Percentiles rank a stretch among this genome's conserved stretches.
These are phyloP conservation scores for Diaporthe citrichinensis DNA, from an alignment of 2,329 filamentous ascomycete genomes.

Conservation along the genomic window DNA sequence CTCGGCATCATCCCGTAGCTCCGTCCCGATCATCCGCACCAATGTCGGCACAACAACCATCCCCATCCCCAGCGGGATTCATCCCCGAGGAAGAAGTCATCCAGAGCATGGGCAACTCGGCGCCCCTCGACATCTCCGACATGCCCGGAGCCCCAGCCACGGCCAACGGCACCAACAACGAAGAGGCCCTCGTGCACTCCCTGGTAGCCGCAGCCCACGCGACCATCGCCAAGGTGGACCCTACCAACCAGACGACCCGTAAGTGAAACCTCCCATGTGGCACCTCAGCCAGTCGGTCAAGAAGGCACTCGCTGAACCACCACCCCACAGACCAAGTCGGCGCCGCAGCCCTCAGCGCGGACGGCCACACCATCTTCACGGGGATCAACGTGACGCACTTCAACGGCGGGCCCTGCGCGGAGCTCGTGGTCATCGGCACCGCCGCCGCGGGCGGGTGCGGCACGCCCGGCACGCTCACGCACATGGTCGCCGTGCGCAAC, in stretches of 20 bases:
- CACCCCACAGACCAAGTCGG: slow-evolving; percentile 2
- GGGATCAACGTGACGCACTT: slow-evolving; percentile 24
- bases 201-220: slow-evolving; percentile 7
- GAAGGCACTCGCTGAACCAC: background rate
- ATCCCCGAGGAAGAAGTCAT: slow-evolving; percentile 3
- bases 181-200: slow-evolving; percentile 2
- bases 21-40: background rate
- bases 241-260: slow-evolving; percentile 2
- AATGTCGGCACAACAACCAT: background rate
- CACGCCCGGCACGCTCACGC: background rate
- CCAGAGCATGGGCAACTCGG: background rate
- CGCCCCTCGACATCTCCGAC: background rate
- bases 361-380: slow-evolving; percentile 32
- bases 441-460: slow-evolving; percentile 11
- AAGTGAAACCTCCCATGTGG: rapidly evolving
- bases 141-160: background rate
- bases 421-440: background rate
- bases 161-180: background rate
- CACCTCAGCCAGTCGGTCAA: background rate
- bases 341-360: slow-evolving; percentile 25
- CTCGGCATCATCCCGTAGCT: no score
- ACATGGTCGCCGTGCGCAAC: slow-evolving; percentile 26
- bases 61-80: background rate
- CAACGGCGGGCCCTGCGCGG: slow-evolving; percentile 32
- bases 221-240: slow-evolving; percentile 12